Evolutionary conservation across 306 rosid species (phyloP), one percentile per base, ranked within the genome.

Genomic region (Lupinus albus): DNA sequence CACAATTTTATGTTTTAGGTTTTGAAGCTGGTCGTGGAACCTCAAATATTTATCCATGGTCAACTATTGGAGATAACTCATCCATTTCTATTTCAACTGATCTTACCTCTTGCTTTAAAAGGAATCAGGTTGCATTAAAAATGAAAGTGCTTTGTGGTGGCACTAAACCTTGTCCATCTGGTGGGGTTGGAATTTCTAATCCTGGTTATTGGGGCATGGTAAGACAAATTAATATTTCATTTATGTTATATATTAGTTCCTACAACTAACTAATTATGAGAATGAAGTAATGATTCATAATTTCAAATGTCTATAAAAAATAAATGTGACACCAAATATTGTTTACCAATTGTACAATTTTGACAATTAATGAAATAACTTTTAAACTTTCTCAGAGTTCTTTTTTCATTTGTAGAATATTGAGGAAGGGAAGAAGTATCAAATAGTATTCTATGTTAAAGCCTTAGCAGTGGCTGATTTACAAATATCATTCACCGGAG

Each of bases 121-220:
- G 84, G 16, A 86, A 86, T 53, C 79, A 84, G 73, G 60, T 86
- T 49, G 92, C 92, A 18, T 81, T 79, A 1, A 58, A 58, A 60
- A 60, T 81, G 80, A 88, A 81, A 30, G 85, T 86, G 71, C 84
- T 86, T 20, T 86, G 91, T 71, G 88, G 73, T 62, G 84, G 86
- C 63, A n/a, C 15, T 8, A 69, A 75, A 59, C 36, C 8, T 65
- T 87, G 93, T 61, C 93, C 86, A 39, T 25, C 61, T 41, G 77
- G 71, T 11, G 94, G 85, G 12, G 90, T 85, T 71, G 90, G 88
- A 38, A 47, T 87, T 46, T 85, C 77, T 66, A 25, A 25, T 4
- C 3, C 30, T 6, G 90, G 90, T 16, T 87, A 68, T 65, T 87
- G 88, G 86, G 90, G 90, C 79, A 85, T 85, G 90, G 89, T 84